Evolutionary conservation across 169 alveolate species (phyloP), one percentile per base, ranked within the genome.

Genomic region (Amoebophrya sp.): DNA sequence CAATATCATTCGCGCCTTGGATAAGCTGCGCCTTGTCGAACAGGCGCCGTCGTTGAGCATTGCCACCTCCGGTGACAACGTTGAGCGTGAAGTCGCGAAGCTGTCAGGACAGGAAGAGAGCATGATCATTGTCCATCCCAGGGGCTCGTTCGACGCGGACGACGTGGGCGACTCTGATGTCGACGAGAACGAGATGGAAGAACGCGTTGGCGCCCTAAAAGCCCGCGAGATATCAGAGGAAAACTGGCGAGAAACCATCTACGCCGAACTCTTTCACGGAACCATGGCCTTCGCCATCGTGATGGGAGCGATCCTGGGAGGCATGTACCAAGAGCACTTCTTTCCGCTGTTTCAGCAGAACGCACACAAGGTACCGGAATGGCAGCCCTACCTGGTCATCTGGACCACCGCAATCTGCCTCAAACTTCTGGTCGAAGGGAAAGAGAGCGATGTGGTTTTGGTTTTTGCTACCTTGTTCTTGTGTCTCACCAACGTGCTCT

Each of bases 401-500:
- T 53, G 83, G 78, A 78, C 47, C 41, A 90, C 92, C 2, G 53
- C 78, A 29, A n/a, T 65, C n/a, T 77, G 38, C 36, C 78, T 90
- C 26, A 65, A 53, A 0, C 78, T 90, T 1, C 92, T 90, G 41
- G 47, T 90, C 23, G 36, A 41, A 78, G 83, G 65, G 39, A 41
- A 90, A 14, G 83, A 53, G 24, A 65, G 83, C 36, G 92, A 90
- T n/a, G 41, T 36, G 1, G 92, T 90, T 23, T 33, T 90, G 38
- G 65, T 90, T 77, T 39, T 53, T 39, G 53, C 92, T 33, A 90
- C 92, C 29, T 26, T 90, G 78, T 53, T 41, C 0, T 78, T 90
- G 53, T 41, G 83, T 0, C 29, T 90, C 47, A 0, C 78, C 38
- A 41, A 54, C 6, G 92, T 90, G 39, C 33, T 41, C 47, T 26